Base-by-base conservation (phyloP, 2,329 filamentous ascomycete species). In the Colletotrichum falcatum region DNA sequence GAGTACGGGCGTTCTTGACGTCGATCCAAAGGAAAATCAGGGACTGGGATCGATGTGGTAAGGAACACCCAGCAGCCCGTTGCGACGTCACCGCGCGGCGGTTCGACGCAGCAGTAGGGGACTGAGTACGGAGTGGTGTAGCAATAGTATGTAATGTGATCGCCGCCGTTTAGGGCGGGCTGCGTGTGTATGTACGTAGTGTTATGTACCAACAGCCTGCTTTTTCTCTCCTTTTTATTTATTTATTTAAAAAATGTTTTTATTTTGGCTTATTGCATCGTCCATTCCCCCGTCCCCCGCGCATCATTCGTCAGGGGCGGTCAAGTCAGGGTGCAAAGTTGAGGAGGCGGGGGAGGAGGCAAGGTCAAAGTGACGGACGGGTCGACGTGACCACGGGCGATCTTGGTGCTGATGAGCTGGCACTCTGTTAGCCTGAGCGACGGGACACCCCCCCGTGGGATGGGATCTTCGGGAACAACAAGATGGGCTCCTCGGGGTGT, bases 71-170 rank as follows among this genome's bases (percentile, higher is more conserved):
- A 20, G 42, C 3, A 44, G 44, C 20, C 44, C 3, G 20, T 35
- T 30, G n/a, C 63, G 28, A 66, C 58, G 67, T 70, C 67, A 70
- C 63, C 42, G 42, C 44, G 14, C 53, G 18, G 14, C 53, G 18
- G 23, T 42, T 12, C 8, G 12, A n/a, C 18, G 42, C 42, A 44
- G 16, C 9, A 44, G 14, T 20, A 33, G 42, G 37, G 12, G 9
- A 12, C 35, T 14, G 14, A 37, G 35, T 14, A 30, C 20, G n/a
- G n/a, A n/a, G n/a, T n/a, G n/a, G n/a, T n/a, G n/a, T n/a, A n/a
- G n/a, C n/a, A n/a, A n/a, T n/a, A n/a, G 20, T 18, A 5, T 20
- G 18, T 44, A n/a, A 44, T 37, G 30, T 30, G 26, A 37, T n/a
- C 28, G 48, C n/a, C 48, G 26, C 30, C 11, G 39, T 11, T 6